phyloP scores from a whole-genome alignment of 2,329 filamentous ascomycete genomes.

The Penicillium rolfsii region DNA sequence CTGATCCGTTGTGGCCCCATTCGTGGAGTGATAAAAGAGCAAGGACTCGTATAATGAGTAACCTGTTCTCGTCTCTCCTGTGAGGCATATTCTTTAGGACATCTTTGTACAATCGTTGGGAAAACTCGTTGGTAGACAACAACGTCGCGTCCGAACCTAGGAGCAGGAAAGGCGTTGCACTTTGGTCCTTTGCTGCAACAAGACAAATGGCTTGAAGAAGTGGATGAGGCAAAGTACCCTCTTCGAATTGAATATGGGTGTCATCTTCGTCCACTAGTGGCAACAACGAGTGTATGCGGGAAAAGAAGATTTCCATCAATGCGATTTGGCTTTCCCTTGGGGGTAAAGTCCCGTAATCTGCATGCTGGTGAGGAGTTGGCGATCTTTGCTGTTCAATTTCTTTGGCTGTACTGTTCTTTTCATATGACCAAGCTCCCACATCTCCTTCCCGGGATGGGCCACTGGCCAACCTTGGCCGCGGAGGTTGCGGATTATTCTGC shows the following conservation, averaged over 20 bases:
- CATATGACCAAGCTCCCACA: not conserved
- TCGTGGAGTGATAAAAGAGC: not conserved
- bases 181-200: not conserved
- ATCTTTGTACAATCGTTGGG: not conserved
- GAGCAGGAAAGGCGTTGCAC: not conserved
- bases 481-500: not conserved
- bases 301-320: not conserved
- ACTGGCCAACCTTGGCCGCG: not conserved
- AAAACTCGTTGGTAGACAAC: not conserved
- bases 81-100: not conserved
- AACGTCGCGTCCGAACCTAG: not conserved
- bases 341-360: not conserved
- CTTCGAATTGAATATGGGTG: not conserved
- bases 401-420: not conserved
- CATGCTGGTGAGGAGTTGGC: not conserved
- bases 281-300: not conserved
- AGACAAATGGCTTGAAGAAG: not conserved
- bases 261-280: not conserved
- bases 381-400: not conserved
- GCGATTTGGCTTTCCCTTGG: not conserved
- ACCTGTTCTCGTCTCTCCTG: not conserved
- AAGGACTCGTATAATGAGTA: not conserved
- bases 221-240: not conserved
- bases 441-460: not conserved
- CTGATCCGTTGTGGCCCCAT: not conserved